Conservation (phyloP, 768 basidiomycete species). For the Trametes cubensis region DNA sequence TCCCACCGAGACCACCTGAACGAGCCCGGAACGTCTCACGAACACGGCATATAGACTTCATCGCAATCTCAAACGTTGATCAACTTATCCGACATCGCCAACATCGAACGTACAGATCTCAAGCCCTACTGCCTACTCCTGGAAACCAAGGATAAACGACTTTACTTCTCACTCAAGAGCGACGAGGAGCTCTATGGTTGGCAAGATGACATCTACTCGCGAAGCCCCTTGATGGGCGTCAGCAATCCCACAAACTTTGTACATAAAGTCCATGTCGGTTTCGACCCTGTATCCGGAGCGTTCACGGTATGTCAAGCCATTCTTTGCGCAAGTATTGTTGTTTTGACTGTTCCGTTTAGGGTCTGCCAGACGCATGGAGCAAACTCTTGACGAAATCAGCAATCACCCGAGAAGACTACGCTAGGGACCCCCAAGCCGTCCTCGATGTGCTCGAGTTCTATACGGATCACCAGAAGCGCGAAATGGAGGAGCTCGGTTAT, state of each 20-base stretch:
- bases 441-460: constrained; percentile 98
- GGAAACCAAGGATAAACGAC: constrained; percentile 83
- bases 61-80: constrained; percentile 59
- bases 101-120: constrained; percentile 89
- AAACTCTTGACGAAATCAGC: constrained; percentile 96
- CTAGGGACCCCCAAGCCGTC: constrained; percentile 95
- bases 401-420: constrained; percentile 97
- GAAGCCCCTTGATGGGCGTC: constrained; percentile 91
- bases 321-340: not conserved
- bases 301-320: constrained; percentile 75
- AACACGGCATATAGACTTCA: constrained; percentile 53
- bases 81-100: constrained; percentile 73
- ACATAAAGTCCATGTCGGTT: constrained; percentile 98
- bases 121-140: constrained; percentile 93
- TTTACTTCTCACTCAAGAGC: constrained; percentile 80
- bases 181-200: constrained; percentile 98
- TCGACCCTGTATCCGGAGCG: constrained; percentile 89
- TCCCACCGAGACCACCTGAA: too few species aligned
- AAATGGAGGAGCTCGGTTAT: constrained; percentile 64
- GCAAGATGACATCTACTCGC: constrained; percentile 95
- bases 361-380: constrained; percentile 97
- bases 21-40: too few species aligned
- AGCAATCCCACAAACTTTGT: constrained; percentile 97
- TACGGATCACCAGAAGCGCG: constrained; percentile 96
- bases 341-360: constrained; percentile 47